Evolutionary conservation across 305 asterid species (phyloP).

Genomic region (Fraxinus velutina): DNA sequence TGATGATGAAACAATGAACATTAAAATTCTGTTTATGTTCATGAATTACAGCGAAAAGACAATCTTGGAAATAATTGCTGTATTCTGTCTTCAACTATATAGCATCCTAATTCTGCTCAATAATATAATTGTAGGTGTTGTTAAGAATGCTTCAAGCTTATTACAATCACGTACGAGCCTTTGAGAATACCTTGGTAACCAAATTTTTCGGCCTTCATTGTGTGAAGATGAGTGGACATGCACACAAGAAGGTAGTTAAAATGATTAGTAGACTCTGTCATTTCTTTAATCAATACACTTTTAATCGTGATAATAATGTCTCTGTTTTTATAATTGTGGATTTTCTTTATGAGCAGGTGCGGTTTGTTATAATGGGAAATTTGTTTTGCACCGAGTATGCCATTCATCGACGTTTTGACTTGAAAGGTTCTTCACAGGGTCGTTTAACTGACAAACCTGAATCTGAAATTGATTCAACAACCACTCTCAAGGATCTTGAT

Average conservation of each 20-base stretch:
- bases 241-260: constrained; percentile 73
- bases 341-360: constrained; percentile 50
- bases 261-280: not conserved
- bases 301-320: not conserved
- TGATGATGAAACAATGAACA: not conserved
- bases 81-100: not conserved
- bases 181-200: constrained; percentile 71
- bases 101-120: constrained; percentile 9
- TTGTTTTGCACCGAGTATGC: constrained; percentile 67
- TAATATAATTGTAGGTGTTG: constrained; percentile 54
- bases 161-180: constrained; percentile 75
- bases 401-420: constrained; percentile 79
- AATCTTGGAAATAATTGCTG: not conserved
- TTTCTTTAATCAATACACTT: not conserved
- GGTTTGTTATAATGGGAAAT: constrained; percentile 93
- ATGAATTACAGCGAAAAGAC: not conserved
- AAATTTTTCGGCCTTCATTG: constrained; percentile 88
- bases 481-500: constrained; percentile 94
- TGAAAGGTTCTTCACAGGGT: constrained; percentile 94
- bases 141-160: constrained; percentile 85
- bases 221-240: constrained; percentile 77
- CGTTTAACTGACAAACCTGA: constrained; percentile 69
- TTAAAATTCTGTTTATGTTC: not conserved
- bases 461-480: constrained; percentile 73
- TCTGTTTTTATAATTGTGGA: not conserved